Conservation (phyloP, 441 rosid genomes). For the Brassica balearica region DNA sequence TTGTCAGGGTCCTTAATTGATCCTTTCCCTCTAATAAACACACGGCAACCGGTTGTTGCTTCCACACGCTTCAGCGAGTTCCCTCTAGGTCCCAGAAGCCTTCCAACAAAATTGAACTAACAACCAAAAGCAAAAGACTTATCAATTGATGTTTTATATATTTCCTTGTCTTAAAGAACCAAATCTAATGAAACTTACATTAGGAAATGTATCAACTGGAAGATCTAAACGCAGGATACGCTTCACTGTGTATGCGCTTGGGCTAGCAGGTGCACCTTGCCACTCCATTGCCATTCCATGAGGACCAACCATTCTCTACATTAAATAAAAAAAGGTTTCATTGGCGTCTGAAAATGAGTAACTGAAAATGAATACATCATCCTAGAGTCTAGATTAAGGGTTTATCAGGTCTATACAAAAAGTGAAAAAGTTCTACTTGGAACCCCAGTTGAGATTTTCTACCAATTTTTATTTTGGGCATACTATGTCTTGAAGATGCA, state of each 20-base stretch:
- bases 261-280: slow-evolving; percentile 96
- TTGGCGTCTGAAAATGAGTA: background rate
- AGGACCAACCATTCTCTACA: slow-evolving; percentile 82
- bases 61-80: slow-evolving; percentile 8
- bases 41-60: slow-evolving; percentile 4
- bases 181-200: slow-evolving; percentile 26
- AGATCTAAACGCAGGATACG: slow-evolving; percentile 96
- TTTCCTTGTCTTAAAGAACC: too few species aligned
- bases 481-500: background rate
- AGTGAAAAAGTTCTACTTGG: background rate
- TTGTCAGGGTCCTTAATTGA: slow-evolving; percentile 96
- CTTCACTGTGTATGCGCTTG: slow-evolving; percentile 87
- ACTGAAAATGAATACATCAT: background rate
- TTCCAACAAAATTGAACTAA: slow-evolving; percentile 93
- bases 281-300: slow-evolving; percentile 99
- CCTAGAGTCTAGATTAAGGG: slow-evolving; percentile 6
- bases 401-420: slow-evolving; percentile 17
- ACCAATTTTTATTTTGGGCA: background rate
- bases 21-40: slow-evolving; percentile 52
- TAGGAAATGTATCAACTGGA: slow-evolving; percentile 77
- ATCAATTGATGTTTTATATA: background rate
- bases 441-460: background rate
- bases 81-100: slow-evolving; percentile 58
- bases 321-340: background rate
- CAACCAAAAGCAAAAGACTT: slow-evolving; percentile 46